Base-by-base conservation (phyloP, 495 filamentous ascomycete genomes). In the Penicillium psychrofluorescens region DNA sequence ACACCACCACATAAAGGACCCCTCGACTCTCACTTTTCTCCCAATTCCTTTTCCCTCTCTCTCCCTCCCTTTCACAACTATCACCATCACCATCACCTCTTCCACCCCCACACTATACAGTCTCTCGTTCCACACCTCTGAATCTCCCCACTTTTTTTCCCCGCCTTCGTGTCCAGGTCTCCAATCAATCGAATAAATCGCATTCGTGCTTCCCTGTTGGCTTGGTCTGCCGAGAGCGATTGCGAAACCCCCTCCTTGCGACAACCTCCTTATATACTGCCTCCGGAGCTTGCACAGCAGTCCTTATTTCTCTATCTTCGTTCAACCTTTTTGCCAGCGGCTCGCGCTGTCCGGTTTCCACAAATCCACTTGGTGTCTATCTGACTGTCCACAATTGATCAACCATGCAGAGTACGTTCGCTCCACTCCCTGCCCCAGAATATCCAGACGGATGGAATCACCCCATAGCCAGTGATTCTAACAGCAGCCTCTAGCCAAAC, bases 401-500 rank as follows among this genome's bases (percentile, higher is more conserved):
- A 44, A 46, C 43, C 40, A 54, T 54, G 51, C 51, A 54, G 51
- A 54, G 51, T 55, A 47, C 15, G 46, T 37, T 14, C 44, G 44
- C 38, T 45, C 47, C 15, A 13, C 34, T 42, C 35, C 36, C 43
- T 39, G 36, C 35, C 31, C 22, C 37, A 33, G 58, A 56, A 14
- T 12, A 14, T 30, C 31, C 13, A 35, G 50, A 36, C 45, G 47
- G 46, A 56, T 34, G 41, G 31, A 30, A 8, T 7, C 35, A 29
- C 6, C 4, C 22, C 36, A 11, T 35, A 38, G 27, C 14, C 10
- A 11, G 33, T 13, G 30, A 11, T 40, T 32, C 41, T 44, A 22
- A 46, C 46, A 8, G 11, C 31, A 7, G 1, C 8, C 4, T 35
- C 14, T 45, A 73, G 70, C 83, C 51, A 95, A 95, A 67, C 92